phyloP scores from a whole-genome alignment of 371 early-diverging fungal genomes.

The Vairimorpha ceranae region DNA sequence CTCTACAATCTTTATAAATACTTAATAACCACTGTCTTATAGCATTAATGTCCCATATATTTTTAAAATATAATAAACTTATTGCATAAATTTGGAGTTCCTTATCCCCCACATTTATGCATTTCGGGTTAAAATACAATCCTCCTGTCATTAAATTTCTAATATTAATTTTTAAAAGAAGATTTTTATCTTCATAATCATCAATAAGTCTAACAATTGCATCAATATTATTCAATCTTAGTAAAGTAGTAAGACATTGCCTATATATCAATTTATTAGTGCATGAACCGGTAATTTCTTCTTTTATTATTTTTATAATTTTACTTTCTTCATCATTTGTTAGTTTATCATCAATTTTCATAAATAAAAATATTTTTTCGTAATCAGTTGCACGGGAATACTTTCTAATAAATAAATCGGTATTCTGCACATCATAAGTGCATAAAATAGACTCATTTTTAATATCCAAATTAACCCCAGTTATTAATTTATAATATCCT shows the following conservation, averaged over 20 bases:
- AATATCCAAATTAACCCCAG: slow-evolving; percentile 6
- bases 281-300: slow-evolving; percentile 26
- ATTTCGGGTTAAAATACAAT: slow-evolving; percentile 33
- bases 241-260: slow-evolving; percentile 38
- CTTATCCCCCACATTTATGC: neutral
- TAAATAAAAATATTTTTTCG: slow-evolving; percentile 53
- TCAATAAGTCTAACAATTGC: slow-evolving; percentile 41
- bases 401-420: slow-evolving; percentile 31
- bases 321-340: slow-evolving; percentile 7
- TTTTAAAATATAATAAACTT: slow-evolving; percentile 29
- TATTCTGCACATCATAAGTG: slow-evolving; percentile 37
- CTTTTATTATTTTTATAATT: slow-evolving; percentile 45
- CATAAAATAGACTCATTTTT: neutral
- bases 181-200: slow-evolving; percentile 39
- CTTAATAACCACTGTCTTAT: slow-evolving; percentile 17
- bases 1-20: slow-evolving; percentile 26
- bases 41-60: slow-evolving; percentile 37
- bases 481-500: slow-evolving; percentile 39
- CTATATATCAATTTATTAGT: slow-evolving; percentile 37
- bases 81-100: slow-evolving; percentile 30
- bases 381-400: slow-evolving; percentile 30
- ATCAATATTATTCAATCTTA: slow-evolving; percentile 49
- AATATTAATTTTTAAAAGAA: slow-evolving; percentile 39
- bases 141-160: slow-evolving; percentile 46
- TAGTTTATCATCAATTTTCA: slow-evolving; percentile 30